Evolutionary conservation across 2,329 filamentous ascomycete genomes (phyloP).

Genomic region (Colletotrichum sp.): DNA sequence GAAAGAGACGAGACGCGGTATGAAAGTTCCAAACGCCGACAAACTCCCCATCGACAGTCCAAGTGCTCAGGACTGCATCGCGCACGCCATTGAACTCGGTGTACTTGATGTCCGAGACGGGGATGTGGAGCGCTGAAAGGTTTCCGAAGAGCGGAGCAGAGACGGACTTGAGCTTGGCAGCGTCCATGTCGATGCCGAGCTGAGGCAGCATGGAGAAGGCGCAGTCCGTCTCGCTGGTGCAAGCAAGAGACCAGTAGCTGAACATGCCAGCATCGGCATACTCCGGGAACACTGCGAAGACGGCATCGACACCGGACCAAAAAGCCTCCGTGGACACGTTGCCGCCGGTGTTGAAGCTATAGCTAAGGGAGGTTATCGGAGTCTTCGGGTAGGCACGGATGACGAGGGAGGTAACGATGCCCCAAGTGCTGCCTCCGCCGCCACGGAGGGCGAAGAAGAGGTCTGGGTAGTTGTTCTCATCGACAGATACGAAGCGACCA

Average conservation of each 20-base stretch:
- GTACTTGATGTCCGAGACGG: conserved; percentile 30
- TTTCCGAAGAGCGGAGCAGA: conserved; percentile 34
- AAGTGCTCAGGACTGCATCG: conserved; percentile 27
- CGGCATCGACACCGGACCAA: conserved; percentile 32
- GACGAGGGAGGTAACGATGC: conserved; percentile 46
- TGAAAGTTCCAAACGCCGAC: not conserved
- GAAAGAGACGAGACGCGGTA: conserved; percentile 23
- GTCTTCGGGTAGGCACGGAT: conserved; percentile 43
- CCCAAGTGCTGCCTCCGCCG: conserved; percentile 50
- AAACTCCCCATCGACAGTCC: conserved; percentile 23
- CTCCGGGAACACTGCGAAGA: conserved; percentile 35
- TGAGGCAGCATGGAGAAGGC: conserved; percentile 26
- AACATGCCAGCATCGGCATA: conserved; percentile 39
- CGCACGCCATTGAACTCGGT: conserved; percentile 31
- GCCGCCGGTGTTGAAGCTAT: conserved; percentile 29
- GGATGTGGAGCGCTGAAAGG: conserved; percentile 24
- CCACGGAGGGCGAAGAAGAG: conserved; percentile 56
- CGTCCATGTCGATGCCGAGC: conserved; percentile 21
- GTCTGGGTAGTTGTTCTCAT: conserved; percentile 40
- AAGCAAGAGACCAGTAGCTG: conserved; percentile 36
- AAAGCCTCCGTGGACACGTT: conserved; percentile 31
- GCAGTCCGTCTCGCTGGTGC: conserved; percentile 27
- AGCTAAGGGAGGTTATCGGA: conserved; percentile 31
- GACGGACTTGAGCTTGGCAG: conserved; percentile 37
- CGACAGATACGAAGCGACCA: conserved; percentile 34